Evolutionary conservation across 345 rosid genomes (phyloP), one percentile per base, ranked within the genome.

Genomic region (Angophora floribunda): DNA sequence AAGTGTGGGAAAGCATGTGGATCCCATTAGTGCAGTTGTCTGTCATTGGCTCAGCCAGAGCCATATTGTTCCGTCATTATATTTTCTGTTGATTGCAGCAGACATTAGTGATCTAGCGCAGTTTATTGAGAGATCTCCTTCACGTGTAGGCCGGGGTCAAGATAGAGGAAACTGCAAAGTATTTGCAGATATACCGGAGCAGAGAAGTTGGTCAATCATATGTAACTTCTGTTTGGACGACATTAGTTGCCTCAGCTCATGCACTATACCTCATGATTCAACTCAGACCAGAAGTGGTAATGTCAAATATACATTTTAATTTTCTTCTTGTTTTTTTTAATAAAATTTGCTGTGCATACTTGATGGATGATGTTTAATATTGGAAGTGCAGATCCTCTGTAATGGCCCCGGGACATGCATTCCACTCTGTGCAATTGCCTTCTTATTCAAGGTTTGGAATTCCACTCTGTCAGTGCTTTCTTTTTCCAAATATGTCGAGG

Each of bases 181-280:
- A 92, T 87, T 90, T 93, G 94, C 97, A 94, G 91, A 96, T 97
- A 80, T 95, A 95, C 88, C 95, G 98, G 90, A 98, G 99, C 90
- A 93, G 99, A 89, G 99, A 98, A 93, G 99, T 97, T 88, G 99
- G 99, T 85, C 99, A 97, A 88, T 97, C 98, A 30, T 97, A 96
- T 89, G 70, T 95, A 86, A 98, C 99, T 85, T 98, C 98, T 88
- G 92, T 95, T 55, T 95, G 96, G 92, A 96, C 99, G 88, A 95
- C 99, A 88, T 91, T 96, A 88, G 90, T 94, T 70, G 99, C 99
- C 87, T 87, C 89, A 2, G 91, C 91, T 89, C 97, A 95, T 85
- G 99, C 97, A 52, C 85, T 95, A 45, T 94, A 94, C 93, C 90
- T 98, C 79, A 97, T 95, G 99, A 91, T 97, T 87, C 91, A 90